Percentiles rank a stretch among this genome's conserved stretches.
These are phyloP conservation scores for Candida suzukii DNA, from an alignment of 805 yeast species.

Conservation along the genomic window DNA sequence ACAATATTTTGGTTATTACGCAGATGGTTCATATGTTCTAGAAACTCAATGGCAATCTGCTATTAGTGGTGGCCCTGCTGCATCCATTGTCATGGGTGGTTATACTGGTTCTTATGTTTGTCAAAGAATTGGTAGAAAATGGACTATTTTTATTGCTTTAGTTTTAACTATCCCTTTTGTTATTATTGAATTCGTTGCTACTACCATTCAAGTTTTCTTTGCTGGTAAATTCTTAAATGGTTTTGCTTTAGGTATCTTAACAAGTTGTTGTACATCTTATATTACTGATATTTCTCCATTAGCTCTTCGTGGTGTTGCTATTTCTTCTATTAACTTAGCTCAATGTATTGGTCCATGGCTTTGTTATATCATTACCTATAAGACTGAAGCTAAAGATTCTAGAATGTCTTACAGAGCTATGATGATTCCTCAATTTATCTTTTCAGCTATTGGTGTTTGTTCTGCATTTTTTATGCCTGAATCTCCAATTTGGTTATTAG, in stretches of 20 bases:
- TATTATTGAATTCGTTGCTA: conserved; percentile 34
- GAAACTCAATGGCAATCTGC: conserved; percentile 41
- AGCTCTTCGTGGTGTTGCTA: conserved; percentile 29
- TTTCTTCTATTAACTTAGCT: background rate
- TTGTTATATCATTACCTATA: conserved; percentile 6
- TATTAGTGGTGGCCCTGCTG: conserved; percentile 25
- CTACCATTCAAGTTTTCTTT: conserved; percentile 27
- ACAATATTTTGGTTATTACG: conserved; percentile 27
- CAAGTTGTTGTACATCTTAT: conserved; percentile 32
- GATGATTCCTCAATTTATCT: conserved; percentile 14
- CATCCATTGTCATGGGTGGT: conserved; percentile 29
- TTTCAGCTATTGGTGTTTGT: too few species aligned
- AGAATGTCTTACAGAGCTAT: conserved; percentile 14
- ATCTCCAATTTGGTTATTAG: conserved; percentile 17
- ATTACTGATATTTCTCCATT: conserved; percentile 38
- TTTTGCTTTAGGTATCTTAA: conserved; percentile 36
- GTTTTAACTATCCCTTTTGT: conserved; percentile 24
- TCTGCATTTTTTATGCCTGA: too few species aligned
- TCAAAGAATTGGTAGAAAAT: conserved; percentile 28
- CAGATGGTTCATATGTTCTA: conserved; percentile 20
- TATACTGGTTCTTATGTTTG: conserved; percentile 26
- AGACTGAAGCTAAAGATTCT: conserved; percentile 6
- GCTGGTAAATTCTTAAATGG: conserved; percentile 37
- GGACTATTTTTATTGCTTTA: conserved; percentile 23
- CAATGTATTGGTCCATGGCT: conserved; percentile 9